Percentiles rank a stretch among this genome's conserved stretches.
Conservation (phyloP, 1,284 basidiomycete species). For the Phaffia rhodozyma region DNA sequence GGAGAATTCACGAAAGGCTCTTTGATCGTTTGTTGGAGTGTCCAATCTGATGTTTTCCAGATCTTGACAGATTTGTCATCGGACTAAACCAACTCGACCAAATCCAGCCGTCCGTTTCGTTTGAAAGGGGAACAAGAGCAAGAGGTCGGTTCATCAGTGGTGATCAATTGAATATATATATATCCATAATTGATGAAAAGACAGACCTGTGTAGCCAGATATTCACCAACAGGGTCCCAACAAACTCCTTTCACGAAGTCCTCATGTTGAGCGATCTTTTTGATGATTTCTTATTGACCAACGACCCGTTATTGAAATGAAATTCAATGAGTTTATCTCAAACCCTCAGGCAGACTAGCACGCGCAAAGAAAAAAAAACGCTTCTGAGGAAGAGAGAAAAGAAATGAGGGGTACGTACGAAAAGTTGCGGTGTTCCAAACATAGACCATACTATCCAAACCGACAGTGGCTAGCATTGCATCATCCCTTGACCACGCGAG, state of each 20-base stretch:
- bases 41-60: slow-evolving; percentile 91
- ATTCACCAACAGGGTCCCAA: slow-evolving; percentile 96
- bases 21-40: slow-evolving; percentile 63
- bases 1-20: slow-evolving; percentile 91
- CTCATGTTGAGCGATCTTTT: slow-evolving; percentile 75
- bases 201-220: slow-evolving; percentile 63
- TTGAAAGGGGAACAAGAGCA: background rate
- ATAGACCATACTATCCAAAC: slow-evolving; percentile 78
- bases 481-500: slow-evolving; percentile 90
- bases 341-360: background rate
- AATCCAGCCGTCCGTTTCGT: too few relatives aligned
- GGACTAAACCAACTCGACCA: slow-evolving; percentile 43
- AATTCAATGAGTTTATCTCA: background rate
- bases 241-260: slow-evolving; percentile 98
- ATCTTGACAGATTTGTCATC: slow-evolving; percentile 94
- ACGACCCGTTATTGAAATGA: slow-evolving; percentile 7
- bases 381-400: background rate
- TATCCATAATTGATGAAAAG: slow-evolving; percentile 15
- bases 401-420: slow-evolving; percentile 40
- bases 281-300: slow-evolving; percentile 51
- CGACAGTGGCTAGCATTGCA: slow-evolving; percentile 84
- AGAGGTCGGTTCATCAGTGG: background rate
- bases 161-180: background rate
- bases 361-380: background rate
- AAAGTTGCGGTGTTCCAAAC: slow-evolving; percentile 87